Evolutionary conservation across 2,329 filamentous ascomycete genomes (phyloP).

Genomic region (Domatiomyces globalis): DNA sequence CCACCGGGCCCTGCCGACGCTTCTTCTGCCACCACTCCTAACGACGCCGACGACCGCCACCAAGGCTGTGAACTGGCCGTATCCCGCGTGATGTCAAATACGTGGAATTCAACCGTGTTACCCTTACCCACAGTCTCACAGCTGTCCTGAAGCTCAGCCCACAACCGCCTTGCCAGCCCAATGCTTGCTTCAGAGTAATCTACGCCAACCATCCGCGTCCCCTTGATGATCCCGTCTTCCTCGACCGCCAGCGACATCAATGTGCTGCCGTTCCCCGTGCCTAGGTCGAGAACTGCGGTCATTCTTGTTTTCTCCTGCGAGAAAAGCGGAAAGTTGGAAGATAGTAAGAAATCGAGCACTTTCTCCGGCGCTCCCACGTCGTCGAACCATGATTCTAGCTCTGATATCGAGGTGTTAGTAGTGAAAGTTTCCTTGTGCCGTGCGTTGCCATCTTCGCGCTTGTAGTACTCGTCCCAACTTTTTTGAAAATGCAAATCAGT

Average conservation of each 20-base stretch:
- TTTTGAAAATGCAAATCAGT: background rate
- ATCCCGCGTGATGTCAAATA: slow-evolving; percentile 23
- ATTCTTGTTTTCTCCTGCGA: slow-evolving; percentile 16
- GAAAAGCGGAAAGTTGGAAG: slow-evolving; percentile 30
- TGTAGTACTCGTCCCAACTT: slow-evolving; percentile 51
- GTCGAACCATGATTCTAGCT: slow-evolving; percentile 82
- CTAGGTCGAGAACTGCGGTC: slow-evolving; percentile 53
- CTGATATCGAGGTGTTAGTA: slow-evolving; percentile 31
- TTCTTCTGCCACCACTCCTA: too few relatives aligned
- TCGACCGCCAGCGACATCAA: slow-evolving; percentile 63
- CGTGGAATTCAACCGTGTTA: slow-evolving; percentile 16
- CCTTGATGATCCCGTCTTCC: slow-evolving; percentile 41
- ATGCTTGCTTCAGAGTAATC: slow-evolving; percentile 72
- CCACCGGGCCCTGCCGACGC: slow-evolving; percentile 29
- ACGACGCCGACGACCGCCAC: slow-evolving; percentile 23
- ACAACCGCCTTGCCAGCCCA: slow-evolving; percentile 55
- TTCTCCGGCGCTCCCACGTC: slow-evolving; percentile 79
- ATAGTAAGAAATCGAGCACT: slow-evolving; percentile 54
- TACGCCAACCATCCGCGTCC: slow-evolving; percentile 58
- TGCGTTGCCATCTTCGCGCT: slow-evolving; percentile 24
- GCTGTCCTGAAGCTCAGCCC: slow-evolving; percentile 19
- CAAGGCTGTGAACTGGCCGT: slow-evolving; percentile 20
- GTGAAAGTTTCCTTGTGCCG: background rate
- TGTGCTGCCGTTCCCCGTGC: slow-evolving; percentile 86
- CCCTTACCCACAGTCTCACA: slow-evolving; percentile 48